Percentiles rank a stretch among this genome's conserved stretches.
These are phyloP conservation scores for Leccinum imitatum DNA, from an alignment of 768 basidiomycete species.

Conservation along the genomic window DNA sequence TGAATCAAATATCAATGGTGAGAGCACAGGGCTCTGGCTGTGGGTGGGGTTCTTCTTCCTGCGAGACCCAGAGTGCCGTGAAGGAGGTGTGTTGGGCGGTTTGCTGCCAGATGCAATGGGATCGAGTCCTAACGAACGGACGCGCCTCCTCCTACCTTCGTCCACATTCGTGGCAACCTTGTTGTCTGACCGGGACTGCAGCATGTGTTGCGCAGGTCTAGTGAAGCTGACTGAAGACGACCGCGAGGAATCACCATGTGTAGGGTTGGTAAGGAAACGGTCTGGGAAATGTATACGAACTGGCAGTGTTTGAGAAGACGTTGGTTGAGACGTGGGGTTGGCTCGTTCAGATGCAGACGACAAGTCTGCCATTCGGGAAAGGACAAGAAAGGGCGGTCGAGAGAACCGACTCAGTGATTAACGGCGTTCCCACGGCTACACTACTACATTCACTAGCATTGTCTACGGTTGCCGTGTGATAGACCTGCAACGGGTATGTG, in stretches of 20 bases:
- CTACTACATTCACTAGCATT: not conserved
- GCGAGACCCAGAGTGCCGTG: constrained; percentile 18
- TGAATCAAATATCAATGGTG: constrained; percentile 28
- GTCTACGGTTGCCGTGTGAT: constrained; percentile 13
- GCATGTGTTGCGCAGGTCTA: constrained; percentile 15
- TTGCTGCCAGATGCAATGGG: constrained; percentile 13
- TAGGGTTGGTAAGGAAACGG: constrained; percentile 27
- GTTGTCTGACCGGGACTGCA: constrained; percentile 15
- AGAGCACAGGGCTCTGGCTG: constrained; percentile 15
- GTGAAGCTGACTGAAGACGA: constrained; percentile 31
- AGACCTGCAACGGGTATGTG: constrained; percentile 9
- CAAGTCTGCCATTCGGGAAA: constrained; percentile 32
- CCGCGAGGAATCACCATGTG: constrained; percentile 30
- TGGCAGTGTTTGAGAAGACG: constrained; percentile 12
- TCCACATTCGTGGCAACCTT: constrained; percentile 6
- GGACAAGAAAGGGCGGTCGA: not conserved
- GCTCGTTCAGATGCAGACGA: constrained; percentile 19
- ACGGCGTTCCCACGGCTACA: constrained; percentile 18
- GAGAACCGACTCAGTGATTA: not conserved
- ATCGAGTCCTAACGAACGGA: constrained; percentile 23
- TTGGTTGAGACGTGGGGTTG: constrained; percentile 13
- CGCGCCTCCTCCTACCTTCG: constrained; percentile 22
- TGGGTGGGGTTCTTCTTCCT: constrained; percentile 20
- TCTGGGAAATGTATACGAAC: constrained; percentile 38
- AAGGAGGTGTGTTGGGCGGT: constrained; percentile 17